Conservation (phyloP, 768 basidiomycete species). For the Lactarius akahatsu region DNA sequence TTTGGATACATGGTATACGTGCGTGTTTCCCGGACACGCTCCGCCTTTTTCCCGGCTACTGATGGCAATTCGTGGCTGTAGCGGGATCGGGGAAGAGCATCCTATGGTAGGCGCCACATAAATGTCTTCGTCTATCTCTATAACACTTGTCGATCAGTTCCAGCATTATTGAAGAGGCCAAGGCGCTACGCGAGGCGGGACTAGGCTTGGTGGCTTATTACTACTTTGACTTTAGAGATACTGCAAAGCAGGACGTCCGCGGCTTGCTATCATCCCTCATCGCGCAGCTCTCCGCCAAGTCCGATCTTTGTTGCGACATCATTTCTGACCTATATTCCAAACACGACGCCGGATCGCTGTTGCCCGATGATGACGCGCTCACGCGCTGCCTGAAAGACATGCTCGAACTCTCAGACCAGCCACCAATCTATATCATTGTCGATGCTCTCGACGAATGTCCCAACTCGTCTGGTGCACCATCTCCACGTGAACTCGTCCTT, state of each 20-base stretch:
- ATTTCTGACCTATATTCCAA: not conserved
- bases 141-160: not conserved
- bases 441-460: conserved; percentile 17
- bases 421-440: not conserved
- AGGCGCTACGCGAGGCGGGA: not conserved
- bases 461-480: not conserved
- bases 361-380: not conserved
- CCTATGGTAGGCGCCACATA: not conserved
- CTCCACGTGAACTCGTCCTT: not conserved
- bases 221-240: conserved; percentile 8
- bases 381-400: not conserved
- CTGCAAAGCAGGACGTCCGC: conserved; percentile 2
- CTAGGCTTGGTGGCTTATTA: not conserved
- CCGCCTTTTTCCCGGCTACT: too few species aligned
- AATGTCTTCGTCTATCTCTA: not conserved
- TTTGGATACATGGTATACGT: conserved; percentile 13
- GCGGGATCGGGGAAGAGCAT: conserved; percentile 14
- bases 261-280: conserved; percentile 4
- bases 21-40: not conserved
- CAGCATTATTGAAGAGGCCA: not conserved
- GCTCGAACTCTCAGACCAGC: not conserved
- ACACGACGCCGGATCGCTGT: not conserved
- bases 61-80: not conserved
- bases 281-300: not conserved
- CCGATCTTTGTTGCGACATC: not conserved